Evolutionary conservation across 768 basidiomycete genomes (phyloP), one percentile per base, ranked within the genome.

Genomic region (Tricholoma sp.): DNA sequence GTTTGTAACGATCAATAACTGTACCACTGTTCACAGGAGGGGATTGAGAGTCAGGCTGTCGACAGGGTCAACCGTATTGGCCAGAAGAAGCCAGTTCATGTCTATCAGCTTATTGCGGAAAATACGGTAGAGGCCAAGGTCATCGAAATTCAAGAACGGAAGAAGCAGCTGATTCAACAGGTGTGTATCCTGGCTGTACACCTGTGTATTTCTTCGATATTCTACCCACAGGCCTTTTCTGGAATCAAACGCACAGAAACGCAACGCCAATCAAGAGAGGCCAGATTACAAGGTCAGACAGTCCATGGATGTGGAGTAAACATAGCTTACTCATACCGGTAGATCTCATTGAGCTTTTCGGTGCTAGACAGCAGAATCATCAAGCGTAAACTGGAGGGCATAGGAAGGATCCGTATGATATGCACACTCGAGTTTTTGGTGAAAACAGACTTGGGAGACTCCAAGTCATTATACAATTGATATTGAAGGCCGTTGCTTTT

Each of bases 21-120:
- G 7, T 31, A 32, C 17, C 28, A 48, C 52, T 32, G 42, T 54
- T 64, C 56, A 24, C 24, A 86, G 77, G 89, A 91, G 64, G 88
- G 89, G 2, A 92, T 92, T 34, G 90, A 92, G 70, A 86, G 84
- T 61, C 89, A 93, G 65, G 89, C 90, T 2, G 86, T 91, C 52
- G 89, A 90, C 65, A 74, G 88, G 61, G 88, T 87, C 55, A 91
- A 91, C 63, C 82, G 89, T 51, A 91, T 93, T 59, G 93, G 93
- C 12, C 93, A 95, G 68, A 89, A 71, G 59, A 92, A 87, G 66
- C 74, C 80, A 1, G 91, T 95, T 32, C 85, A 88, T 60, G 91
- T 94, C 17, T 94, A 93, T 65, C 93, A 94, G 63, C 73, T 95
- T 49, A 92, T 95, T 54, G 91, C 93, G 0, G 92, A 94, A 62